Conservation (phyloP, 2,329 filamentous ascomycete genomes). For the Botrytis deweyae region DNA sequence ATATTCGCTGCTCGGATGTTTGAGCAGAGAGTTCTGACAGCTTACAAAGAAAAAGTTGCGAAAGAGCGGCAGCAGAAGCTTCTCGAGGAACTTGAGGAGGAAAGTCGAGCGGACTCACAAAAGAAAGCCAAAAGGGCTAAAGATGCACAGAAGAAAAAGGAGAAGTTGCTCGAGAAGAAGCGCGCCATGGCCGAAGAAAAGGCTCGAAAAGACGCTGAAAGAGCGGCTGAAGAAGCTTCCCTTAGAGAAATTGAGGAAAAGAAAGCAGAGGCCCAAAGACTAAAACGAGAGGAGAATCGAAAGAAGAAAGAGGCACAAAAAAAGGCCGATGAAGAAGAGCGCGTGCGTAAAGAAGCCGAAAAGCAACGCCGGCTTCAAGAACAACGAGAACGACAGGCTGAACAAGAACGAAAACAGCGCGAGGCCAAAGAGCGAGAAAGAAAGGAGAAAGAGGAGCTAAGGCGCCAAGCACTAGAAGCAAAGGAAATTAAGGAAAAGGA, state of each 20-base stretch:
- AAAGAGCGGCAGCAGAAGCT: constrained; percentile 88
- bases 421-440: constrained; percentile 80
- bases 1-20: constrained; percentile 99
- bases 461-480: constrained; percentile 74
- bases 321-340: constrained; percentile 87
- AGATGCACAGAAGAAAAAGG: constrained; percentile 92
- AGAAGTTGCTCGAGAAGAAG: constrained; percentile 87
- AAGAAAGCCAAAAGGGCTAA: constrained; percentile 90
- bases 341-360: constrained; percentile 79
- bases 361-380: constrained; percentile 76
- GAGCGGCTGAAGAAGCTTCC: constrained; percentile 80
- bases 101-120: constrained; percentile 71
- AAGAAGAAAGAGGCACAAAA: constrained; percentile 89
- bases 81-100: constrained; percentile 86
- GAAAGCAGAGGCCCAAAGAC: constrained; percentile 75
- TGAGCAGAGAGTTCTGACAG: constrained; percentile 91
- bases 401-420: constrained; percentile 78
- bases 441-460: constrained; percentile 79
- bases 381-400: constrained; percentile 80
- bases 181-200: constrained; percentile 87
- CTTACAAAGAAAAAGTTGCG: constrained; percentile 97
- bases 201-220: constrained; percentile 82
- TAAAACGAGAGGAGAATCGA: constrained; percentile 84
- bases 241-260: constrained; percentile 73
- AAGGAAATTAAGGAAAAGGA: constrained; percentile 64